Base-by-base conservation (phyloP, 148 eudicot species). In the Oxyria digyna region DNA sequence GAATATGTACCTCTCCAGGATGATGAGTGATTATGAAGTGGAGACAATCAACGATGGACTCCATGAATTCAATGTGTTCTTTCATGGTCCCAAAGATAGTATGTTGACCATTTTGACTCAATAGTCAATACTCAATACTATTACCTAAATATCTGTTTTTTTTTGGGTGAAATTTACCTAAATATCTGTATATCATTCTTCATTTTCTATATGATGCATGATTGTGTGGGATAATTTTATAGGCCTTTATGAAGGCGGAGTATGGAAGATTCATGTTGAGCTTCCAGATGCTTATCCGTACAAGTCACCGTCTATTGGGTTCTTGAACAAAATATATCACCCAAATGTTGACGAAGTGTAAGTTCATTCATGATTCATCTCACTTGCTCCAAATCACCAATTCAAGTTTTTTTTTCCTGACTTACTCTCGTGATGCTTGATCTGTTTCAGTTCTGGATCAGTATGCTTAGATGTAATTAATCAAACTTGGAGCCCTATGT, bases 401-500 rank as follows among this genome's bases (percentile, higher is more conserved):
- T n/a, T n/a, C 17, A 35, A 52, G 29, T 52, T 59, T 9, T 23
- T 55, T 55, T 55, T 55, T 6, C 26, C 33, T 31, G 37, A 29
- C 37, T 31, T 6, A 27, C 8, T 59, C 37, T 59, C 9, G 14
- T 59, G 3, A n/a, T 59, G 63, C 65, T n/a, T n/a, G n/a, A n/a
- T n/a, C 15, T 59, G 20, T 59, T 15, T 43, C 84, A 90, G 97
- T 83, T 87, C 91, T 49, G 97, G 97, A 57, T 82, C 87, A 26
- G 85, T 90, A 32, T 90, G 97, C 85, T 85, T 89, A 84, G 83
- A 89, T 70, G 96, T 87, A 35, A 87, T 89, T 42, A 85, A 85
- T 59, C 88, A 87, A 73, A 81, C 97, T 69, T 90, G 97, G 97
- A 90, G 97, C 71, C 94, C 97, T 71, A 84, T 90, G 91, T 87